A percentile compares a stretch with the other conserved stretches of the same genome.
phyloP scores from a whole-genome alignment of 352 stramenopile genomes.

The Pythium brachiatum region DNA sequence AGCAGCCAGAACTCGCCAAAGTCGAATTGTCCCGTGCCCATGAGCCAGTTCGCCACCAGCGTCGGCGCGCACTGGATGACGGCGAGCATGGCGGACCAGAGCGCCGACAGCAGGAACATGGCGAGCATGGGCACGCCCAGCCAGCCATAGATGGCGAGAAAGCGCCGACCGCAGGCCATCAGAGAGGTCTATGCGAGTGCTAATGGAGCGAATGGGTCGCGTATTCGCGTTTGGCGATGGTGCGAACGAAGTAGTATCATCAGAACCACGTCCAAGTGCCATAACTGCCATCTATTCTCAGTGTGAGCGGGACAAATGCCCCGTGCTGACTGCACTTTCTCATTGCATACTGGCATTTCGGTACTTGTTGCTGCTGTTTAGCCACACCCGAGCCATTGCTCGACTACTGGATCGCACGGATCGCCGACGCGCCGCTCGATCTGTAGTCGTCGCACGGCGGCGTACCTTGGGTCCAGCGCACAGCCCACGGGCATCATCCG shows the following conservation, averaged over 20 bases:
- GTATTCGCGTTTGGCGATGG: too few species aligned
- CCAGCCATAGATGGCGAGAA: conserved; percentile 4
- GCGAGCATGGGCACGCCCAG: conserved; percentile 21
- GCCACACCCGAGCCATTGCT: conserved; percentile 17
- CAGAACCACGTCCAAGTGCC: too few species aligned
- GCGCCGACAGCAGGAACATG: conserved; percentile 14
- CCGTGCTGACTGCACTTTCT: too few species aligned
- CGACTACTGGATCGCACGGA: conserved; percentile 12
- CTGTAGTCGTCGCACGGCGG: conserved; percentile 12
- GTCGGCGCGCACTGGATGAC: conserved; percentile 17
- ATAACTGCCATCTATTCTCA: too few species aligned
- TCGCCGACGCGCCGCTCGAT: conserved; percentile 14
- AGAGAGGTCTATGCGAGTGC: too few species aligned
- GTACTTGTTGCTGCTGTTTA: too few species aligned
- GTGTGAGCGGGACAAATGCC: too few species aligned
- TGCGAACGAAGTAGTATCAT: too few species aligned
- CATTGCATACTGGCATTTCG: too few species aligned
- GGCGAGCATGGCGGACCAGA: conserved; percentile 10
- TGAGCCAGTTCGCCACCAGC: conserved; percentile 12
- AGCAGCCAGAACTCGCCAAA: conserved; percentile 25
- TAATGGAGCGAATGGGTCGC: too few species aligned
- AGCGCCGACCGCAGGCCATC: too few species aligned
- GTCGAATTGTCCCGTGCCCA: conserved; percentile 15
- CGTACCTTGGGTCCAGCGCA: not conserved
- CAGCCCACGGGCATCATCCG: conserved; percentile 11